Percentiles rank a stretch among this genome's conserved stretches.
phyloP scores from a whole-genome alignment of 2,329 filamentous ascomycete species.

The Conoideocrella luteorostrata region DNA sequence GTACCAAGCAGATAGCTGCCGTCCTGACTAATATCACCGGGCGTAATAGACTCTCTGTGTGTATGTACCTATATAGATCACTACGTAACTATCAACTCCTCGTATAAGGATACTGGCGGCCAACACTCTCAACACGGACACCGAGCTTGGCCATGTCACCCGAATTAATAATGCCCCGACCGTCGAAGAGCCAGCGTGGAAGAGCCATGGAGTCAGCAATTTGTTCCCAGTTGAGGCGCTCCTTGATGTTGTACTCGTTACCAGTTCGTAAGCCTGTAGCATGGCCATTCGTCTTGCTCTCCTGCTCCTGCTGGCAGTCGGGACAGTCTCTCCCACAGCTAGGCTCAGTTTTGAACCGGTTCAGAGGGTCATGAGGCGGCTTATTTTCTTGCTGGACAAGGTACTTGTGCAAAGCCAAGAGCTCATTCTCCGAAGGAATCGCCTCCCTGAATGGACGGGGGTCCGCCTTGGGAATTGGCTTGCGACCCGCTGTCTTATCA shows the following conservation, averaged over 20 bases:
- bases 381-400: slow-evolving; percentile 28
- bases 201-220: slow-evolving; percentile 44
- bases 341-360: slow-evolving; percentile 38
- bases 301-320: slow-evolving; percentile 39
- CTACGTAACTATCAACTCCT: too few species aligned
- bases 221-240: slow-evolving; percentile 44
- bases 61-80: too few species aligned
- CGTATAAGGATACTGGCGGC: slow-evolving; percentile 40
- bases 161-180: slow-evolving; percentile 46
- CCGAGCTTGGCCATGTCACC: slow-evolving; percentile 42
- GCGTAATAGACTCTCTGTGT: too few species aligned
- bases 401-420: slow-evolving; percentile 42
- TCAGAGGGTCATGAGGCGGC: slow-evolving; percentile 35
- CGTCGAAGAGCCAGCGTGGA: slow-evolving; percentile 51
- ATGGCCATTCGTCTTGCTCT: slow-evolving; percentile 31
- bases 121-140: slow-evolving; percentile 47
- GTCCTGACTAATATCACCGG: too few species aligned
- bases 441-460: slow-evolving; percentile 37
- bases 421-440: slow-evolving; percentile 35
- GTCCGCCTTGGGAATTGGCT: slow-evolving; percentile 35
- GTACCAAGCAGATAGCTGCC: too few species aligned
- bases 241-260: slow-evolving; percentile 39
- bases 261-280: slow-evolving; percentile 36
- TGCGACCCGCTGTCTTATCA: slow-evolving; percentile 27
- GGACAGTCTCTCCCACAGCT: slow-evolving; percentile 39